A percentile compares a stretch with the other conserved stretches of the same genome.
Conservation (phyloP, 2,329 filamentous ascomycete genomes). For the Graphium sp. region DNA sequence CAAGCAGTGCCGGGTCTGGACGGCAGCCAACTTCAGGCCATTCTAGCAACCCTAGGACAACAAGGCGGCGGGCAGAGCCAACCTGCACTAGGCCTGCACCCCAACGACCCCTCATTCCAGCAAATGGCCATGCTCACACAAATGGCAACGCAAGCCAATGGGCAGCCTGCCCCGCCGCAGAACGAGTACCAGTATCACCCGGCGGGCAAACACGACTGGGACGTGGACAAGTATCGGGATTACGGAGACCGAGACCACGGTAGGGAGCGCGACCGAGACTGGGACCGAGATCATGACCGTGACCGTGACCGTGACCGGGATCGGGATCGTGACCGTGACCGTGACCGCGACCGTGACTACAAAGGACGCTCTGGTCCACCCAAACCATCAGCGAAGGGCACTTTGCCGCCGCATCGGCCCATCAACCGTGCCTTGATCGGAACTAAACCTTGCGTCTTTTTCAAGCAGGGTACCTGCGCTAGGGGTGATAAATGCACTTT, state of each 20-base stretch:
- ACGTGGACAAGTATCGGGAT: neutral
- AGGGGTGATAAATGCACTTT: constrained; percentile 63
- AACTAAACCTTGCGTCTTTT: constrained; percentile 55
- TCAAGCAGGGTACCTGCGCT: constrained; percentile 51
- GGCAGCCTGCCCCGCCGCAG: too few relatives aligned
- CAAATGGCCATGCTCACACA: constrained; percentile 20
- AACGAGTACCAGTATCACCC: constrained; percentile 7
- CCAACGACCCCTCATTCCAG: constrained; percentile 21
- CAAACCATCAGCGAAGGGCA: constrained; percentile 15
- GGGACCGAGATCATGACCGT: constrained; percentile 10
- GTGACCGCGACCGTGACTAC: constrained; percentile 13
- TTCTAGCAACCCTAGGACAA: constrained; percentile 24
- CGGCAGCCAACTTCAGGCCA: constrained; percentile 23
- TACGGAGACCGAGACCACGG: constrained; percentile 6
- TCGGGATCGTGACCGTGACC: constrained; percentile 15
- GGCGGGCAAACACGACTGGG: constrained; percentile 6
- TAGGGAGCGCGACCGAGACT: constrained; percentile 10
- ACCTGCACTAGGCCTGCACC: constrained; percentile 14
- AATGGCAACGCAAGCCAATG: constrained; percentile 17
- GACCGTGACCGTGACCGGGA: constrained; percentile 16
- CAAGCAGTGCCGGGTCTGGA: constrained; percentile 7
- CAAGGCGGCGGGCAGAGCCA: constrained; percentile 7
- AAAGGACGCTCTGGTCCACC: constrained; percentile 8
- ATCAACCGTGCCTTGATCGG: constrained; percentile 41
- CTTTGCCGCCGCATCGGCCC: constrained; percentile 21